Conservation (phyloP, 345 rosid genomes). For the Corchorus capsularis region DNA sequence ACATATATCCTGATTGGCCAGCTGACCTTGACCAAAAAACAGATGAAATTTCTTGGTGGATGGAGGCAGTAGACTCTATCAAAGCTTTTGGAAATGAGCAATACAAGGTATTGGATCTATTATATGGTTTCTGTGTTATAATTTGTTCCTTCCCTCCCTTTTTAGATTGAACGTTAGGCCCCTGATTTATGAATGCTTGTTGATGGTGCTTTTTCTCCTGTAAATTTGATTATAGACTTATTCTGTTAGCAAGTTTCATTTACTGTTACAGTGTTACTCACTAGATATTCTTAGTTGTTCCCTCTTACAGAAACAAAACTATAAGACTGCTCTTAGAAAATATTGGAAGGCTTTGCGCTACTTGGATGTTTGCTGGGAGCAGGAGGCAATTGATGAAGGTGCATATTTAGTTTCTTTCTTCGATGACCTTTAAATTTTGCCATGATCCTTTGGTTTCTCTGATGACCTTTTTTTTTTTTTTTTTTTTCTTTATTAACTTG, state of each 20-base stretch:
- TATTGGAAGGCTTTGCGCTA: slow-evolving; percentile 89
- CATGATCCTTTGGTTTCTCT: not conserved
- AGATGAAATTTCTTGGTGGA: slow-evolving; percentile 84
- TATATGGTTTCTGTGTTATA: not conserved
- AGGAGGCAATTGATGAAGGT: slow-evolving; percentile 94
- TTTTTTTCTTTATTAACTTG: not conserved
- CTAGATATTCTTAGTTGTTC: not conserved
- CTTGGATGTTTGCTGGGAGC: slow-evolving; percentile 95
- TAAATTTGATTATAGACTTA: not conserved
- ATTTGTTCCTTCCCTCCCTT: not conserved
- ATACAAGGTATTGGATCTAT: slow-evolving; percentile 52
- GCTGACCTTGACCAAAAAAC: slow-evolving; percentile 67
- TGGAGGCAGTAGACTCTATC: slow-evolving; percentile 69
- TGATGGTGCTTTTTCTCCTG: not conserved
- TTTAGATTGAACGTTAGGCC: not conserved
- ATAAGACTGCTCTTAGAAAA: slow-evolving; percentile 88
- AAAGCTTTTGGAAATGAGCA: slow-evolving; percentile 74
- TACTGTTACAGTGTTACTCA: not conserved
- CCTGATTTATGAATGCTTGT: not conserved
- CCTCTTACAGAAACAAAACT: slow-evolving; percentile 67
- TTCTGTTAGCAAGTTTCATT: not conserved
- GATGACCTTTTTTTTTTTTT: not conserved
- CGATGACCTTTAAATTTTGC: not conserved
- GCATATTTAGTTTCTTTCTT: slow-evolving; percentile 8
- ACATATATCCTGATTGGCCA: slow-evolving; percentile 92